Conservation (phyloP, 208 protist genomes). For the Acanthamoeba lenticulata region DNA sequence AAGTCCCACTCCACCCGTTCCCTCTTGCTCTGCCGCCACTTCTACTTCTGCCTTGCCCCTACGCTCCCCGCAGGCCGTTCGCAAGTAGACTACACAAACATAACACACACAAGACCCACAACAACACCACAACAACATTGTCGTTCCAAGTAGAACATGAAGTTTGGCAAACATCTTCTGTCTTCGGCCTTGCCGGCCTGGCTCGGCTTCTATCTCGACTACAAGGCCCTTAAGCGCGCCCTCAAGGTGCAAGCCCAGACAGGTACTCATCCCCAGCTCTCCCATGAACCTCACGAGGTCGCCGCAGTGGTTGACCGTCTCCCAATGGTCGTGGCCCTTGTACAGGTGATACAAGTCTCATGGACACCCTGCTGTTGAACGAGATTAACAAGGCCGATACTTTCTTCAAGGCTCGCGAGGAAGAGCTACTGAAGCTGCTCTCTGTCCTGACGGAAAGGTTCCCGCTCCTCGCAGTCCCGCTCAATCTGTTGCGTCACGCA, state of each 20-base stretch:
- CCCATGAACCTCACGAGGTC: too few species aligned
- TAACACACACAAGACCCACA: too few species aligned
- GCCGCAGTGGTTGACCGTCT: too few species aligned
- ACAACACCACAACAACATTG: too few species aligned
- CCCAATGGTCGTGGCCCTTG: too few species aligned
- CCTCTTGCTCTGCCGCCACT: too few species aligned
- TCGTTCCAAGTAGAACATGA: conserved; percentile 1
- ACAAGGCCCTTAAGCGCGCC: conserved; percentile 25
- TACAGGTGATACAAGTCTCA: conserved; percentile 42
- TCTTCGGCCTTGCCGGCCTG: background rate
- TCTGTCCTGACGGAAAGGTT: background rate
- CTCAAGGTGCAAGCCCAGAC: conserved; percentile 49
- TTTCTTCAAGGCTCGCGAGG: background rate
- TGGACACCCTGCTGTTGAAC: background rate
- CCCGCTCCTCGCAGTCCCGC: background rate
- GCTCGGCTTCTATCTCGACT: conserved; percentile 26
- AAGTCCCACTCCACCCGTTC: too few species aligned
- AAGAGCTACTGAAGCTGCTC: background rate
- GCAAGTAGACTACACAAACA: too few species aligned
- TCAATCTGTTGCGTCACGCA: too few species aligned
- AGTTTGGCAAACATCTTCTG: conserved; percentile 50
- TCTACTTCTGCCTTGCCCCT: too few species aligned
- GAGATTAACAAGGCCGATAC: conserved; percentile 9
- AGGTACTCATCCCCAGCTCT: too few species aligned
- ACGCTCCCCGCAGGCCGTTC: too few species aligned